phyloP scores from a whole-genome alignment of 2,329 filamentous ascomycete genomes.

The Pseudogymnoascus sp. region DNA sequence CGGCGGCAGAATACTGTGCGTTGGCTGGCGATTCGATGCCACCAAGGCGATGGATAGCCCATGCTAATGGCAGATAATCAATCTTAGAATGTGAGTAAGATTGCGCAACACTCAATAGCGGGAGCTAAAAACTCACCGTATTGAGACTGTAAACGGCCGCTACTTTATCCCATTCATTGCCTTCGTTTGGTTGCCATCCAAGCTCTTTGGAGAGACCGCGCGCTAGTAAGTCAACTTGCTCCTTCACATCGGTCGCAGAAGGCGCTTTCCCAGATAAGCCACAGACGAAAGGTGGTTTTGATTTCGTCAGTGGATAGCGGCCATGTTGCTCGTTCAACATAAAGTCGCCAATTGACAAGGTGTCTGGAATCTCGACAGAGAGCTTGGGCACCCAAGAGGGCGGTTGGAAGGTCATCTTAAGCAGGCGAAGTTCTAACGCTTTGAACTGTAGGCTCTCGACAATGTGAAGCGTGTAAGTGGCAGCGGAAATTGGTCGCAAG shows the following conservation, averaged over 20 bases:
- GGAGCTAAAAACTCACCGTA: constrained; percentile 47
- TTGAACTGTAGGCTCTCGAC: no score
- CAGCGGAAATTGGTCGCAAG: no score
- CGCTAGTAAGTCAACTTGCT: constrained; percentile 60
- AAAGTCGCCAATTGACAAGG: constrained; percentile 68
- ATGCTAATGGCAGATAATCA: constrained; percentile 65
- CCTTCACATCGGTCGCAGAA: constrained; percentile 53
- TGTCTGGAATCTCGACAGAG: constrained; percentile 47
- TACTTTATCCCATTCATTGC: constrained; percentile 76
- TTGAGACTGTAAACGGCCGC: constrained; percentile 72
- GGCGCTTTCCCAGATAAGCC: constrained; percentile 64
- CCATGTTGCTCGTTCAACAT: constrained; percentile 67
- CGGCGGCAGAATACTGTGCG: constrained; percentile 61
- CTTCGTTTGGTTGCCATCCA: constrained; percentile 61
- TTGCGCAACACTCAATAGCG: constrained; percentile 11
- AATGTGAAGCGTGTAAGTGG: no score
- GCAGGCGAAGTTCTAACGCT: not conserved
- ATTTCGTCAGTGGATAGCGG: constrained; percentile 53
- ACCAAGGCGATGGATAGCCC: constrained; percentile 67
- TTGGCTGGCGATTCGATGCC: constrained; percentile 69
- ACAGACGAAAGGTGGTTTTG: constrained; percentile 67
- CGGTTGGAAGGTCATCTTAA: constrained; percentile 40
- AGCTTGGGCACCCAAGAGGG: constrained; percentile 31
- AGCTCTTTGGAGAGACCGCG: constrained; percentile 63
- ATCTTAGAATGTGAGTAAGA: constrained; percentile 40